These are phyloP conservation scores for Diaporthe ampelina DNA, from an alignment of 2,329 filamentous ascomycete species.

Conservation along the genomic window DNA sequence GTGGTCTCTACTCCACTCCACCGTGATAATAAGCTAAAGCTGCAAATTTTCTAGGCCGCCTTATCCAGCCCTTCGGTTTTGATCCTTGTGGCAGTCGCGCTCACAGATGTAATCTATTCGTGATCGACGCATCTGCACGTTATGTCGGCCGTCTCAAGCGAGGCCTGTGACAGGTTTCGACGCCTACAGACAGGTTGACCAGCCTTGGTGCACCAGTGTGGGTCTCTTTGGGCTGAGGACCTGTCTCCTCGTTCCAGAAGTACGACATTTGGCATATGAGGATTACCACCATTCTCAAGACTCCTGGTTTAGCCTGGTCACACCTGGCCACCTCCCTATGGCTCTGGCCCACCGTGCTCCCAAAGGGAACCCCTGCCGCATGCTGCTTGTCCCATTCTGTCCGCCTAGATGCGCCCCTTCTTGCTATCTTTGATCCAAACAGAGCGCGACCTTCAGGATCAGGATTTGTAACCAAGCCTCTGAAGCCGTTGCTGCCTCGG, in stretches of 20 bases:
- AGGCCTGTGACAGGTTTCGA: not conserved
- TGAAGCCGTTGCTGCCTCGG: not conserved
- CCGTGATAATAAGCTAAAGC: too few relatives aligned
- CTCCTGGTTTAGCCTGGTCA: not conserved
- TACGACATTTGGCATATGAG: not conserved
- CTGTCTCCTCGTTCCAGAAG: not conserved
- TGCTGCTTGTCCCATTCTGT: too few relatives aligned
- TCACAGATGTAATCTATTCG: not conserved
- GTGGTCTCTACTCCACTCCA: too few relatives aligned
- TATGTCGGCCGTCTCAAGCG: too few relatives aligned
- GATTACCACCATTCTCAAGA: not conserved
- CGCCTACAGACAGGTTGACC: too few relatives aligned
- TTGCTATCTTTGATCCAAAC: not conserved
- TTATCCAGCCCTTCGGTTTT: too few relatives aligned
- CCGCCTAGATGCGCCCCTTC: too few relatives aligned
- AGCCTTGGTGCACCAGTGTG: not conserved
- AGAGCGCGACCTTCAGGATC: not conserved
- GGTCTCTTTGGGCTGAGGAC: not conserved
- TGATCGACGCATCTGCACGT: not conserved
- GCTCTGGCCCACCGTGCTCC: not conserved
- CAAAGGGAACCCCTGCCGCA: too few relatives aligned
- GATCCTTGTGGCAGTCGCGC: too few relatives aligned
- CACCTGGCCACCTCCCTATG: not conserved
- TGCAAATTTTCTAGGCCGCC: not conserved
- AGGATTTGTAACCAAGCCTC: not conserved